Conservation (phyloP, 2,329 filamentous ascomycete species). For the Scortechinia acanthostroma region DNA sequence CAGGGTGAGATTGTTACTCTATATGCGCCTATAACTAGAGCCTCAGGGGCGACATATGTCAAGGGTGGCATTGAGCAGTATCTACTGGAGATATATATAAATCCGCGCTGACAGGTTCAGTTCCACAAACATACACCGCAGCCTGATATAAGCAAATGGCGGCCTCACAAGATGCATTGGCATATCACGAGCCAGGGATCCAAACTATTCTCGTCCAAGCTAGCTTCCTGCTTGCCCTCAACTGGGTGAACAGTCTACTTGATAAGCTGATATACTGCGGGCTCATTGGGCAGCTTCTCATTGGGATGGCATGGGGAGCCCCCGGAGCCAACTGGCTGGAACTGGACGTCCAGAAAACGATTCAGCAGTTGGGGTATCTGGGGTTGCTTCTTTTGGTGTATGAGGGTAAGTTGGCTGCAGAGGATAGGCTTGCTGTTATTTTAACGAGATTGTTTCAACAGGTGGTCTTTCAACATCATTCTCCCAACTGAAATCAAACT, state of each 20-base stretch:
- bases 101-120: background rate
- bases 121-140: background rate
- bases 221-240: slow-evolving; percentile 57
- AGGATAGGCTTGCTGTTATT: slow-evolving; percentile 5
- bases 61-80: too few relatives aligned
- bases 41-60: too few relatives aligned
- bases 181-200: slow-evolving; percentile 60
- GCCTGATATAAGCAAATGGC: background rate
- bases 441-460: slow-evolving; percentile 13
- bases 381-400: slow-evolving; percentile 69
- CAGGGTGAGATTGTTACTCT: too few relatives aligned
- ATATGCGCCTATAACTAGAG: too few relatives aligned
- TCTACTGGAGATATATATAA: too few relatives aligned
- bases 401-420: slow-evolving; percentile 37
- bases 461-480: slow-evolving; percentile 51
- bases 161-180: slow-evolving; percentile 16
- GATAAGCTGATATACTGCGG: slow-evolving; percentile 62
- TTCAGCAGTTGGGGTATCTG: slow-evolving; percentile 65
- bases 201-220: slow-evolving; percentile 48
- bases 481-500: slow-evolving; percentile 45
- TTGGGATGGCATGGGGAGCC: slow-evolving; percentile 65
- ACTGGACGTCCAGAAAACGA: slow-evolving; percentile 35
- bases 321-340: slow-evolving; percentile 58
- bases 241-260: slow-evolving; percentile 45
- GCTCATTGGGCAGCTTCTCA: slow-evolving; percentile 63